A percentile compares a stretch with the other conserved stretches of the same genome.
phyloP scores from a whole-genome alignment of 257 asterid species.

The Avicennia marina region DNA sequence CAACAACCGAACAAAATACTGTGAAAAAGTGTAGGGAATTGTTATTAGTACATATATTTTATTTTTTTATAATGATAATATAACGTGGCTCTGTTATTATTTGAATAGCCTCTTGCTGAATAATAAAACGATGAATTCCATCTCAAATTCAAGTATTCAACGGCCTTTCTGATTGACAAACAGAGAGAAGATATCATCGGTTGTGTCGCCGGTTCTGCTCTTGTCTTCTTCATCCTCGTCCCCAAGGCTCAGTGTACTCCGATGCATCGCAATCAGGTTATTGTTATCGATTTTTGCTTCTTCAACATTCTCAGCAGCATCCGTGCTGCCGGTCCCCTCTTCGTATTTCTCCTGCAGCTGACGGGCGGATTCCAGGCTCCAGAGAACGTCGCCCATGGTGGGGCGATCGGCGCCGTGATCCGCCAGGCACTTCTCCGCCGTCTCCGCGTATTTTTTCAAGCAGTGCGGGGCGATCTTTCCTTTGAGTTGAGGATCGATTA shows the following conservation, averaged over 20 bases:
- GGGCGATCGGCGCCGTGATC: conserved; percentile 70
- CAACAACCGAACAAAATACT: too few species aligned
- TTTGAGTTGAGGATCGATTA: conserved; percentile 47
- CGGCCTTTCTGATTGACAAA: conserved; percentile 60
- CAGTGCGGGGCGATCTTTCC: conserved; percentile 56
- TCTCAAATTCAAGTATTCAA: too few species aligned
- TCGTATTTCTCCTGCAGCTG: conserved; percentile 58
- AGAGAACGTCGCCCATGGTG: conserved; percentile 66
- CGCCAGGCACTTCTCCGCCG: conserved; percentile 66
- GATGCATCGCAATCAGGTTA: conserved; percentile 50
- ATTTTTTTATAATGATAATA: too few species aligned
- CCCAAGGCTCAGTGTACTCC: conserved; percentile 13
- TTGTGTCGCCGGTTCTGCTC: not conserved
- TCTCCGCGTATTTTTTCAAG: conserved; percentile 52
- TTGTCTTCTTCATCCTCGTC: conserved; percentile 29
- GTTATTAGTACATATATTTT: too few species aligned
- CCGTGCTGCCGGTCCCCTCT: conserved; percentile 10
- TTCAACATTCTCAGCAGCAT: conserved; percentile 15
- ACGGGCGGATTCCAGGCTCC: conserved; percentile 64
- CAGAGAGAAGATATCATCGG: conserved; percentile 53
- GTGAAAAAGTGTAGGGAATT: too few species aligned
- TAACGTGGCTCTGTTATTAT: too few species aligned
- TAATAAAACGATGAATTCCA: too few species aligned
- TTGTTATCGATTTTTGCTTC: conserved; percentile 37
- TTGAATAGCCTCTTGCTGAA: too few species aligned